These are phyloP conservation scores for Acmispon strigosus DNA, from an alignment of 306 rosid species.

Conservation along the genomic window DNA sequence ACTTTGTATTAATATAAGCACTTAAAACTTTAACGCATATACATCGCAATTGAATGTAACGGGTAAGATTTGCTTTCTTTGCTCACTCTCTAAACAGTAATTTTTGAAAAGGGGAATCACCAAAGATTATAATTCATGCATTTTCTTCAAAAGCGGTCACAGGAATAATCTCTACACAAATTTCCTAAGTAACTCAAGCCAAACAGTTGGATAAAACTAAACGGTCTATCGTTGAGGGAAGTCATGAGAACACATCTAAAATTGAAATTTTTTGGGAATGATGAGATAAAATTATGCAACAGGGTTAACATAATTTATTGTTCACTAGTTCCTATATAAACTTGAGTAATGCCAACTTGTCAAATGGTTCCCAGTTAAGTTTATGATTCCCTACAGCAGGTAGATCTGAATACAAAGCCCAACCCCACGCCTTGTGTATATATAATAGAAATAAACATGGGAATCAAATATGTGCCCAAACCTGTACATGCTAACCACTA, in stretches of 20 bases:
- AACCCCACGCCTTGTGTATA: constrained; percentile 24
- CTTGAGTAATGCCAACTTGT: constrained; percentile 14
- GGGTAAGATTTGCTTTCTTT: too few species aligned
- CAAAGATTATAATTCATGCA: too few species aligned
- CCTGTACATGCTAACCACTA: constrained; percentile 47
- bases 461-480: constrained; percentile 41
- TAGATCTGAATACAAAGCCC: constrained; percentile 27
- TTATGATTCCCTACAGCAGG: constrained; percentile 20
- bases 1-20: too few species aligned
- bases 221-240: not conserved
- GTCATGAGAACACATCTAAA: not conserved
- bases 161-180: not conserved
- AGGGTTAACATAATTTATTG: constrained; percentile 21
- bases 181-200: not conserved
- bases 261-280: not conserved
- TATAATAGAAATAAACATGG: constrained; percentile 29
- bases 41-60: too few species aligned
- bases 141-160: too few species aligned
- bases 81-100: too few species aligned
- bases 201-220: not conserved
- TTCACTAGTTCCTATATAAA: constrained; percentile 16
- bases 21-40: too few species aligned
- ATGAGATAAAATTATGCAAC: not conserved
- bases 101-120: too few species aligned
- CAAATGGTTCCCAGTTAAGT: constrained; percentile 13